These are phyloP conservation scores for Phytophthora pluvialis DNA, from an alignment of 352 stramenopile genomes.

Conservation along the genomic window DNA sequence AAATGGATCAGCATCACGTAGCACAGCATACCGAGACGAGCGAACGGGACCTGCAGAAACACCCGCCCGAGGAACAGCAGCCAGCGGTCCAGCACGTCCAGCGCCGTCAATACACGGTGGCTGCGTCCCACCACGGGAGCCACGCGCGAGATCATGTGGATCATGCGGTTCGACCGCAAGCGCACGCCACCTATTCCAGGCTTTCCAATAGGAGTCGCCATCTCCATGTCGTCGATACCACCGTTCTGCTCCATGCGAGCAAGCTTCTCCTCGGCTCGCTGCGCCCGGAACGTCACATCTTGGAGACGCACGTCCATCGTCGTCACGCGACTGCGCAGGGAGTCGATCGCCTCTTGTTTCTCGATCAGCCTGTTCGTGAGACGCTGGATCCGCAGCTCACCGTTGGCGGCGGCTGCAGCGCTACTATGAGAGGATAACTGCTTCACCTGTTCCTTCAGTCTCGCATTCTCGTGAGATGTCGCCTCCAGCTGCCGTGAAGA, in stretches of 20 bases:
- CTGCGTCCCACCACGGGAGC: conserved; percentile 78
- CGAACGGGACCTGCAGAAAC: conserved; percentile 78
- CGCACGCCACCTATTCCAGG: conserved; percentile 32
- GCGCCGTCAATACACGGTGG: conserved; percentile 60
- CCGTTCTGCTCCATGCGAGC: conserved; percentile 71
- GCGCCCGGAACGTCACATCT: conserved; percentile 51
- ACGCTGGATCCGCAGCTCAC: conserved; percentile 72
- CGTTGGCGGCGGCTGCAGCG: conserved; percentile 32
- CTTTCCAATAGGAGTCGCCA: conserved; percentile 57
- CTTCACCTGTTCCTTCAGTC: conserved; percentile 55
- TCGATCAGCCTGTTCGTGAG: conserved; percentile 84
- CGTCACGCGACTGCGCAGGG: conserved; percentile 64
- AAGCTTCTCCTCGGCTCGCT: conserved; percentile 66
- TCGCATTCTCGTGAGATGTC: conserved; percentile 46
- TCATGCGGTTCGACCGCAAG: conserved; percentile 68
- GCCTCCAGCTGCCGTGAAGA: conserved; percentile 46
- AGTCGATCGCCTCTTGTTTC: conserved; percentile 84
- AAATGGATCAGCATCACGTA: conserved; percentile 86
- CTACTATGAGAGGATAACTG: conserved; percentile 37
- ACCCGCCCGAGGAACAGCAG: conserved; percentile 80
- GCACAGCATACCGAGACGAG: conserved; percentile 71
- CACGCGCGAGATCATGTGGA: conserved; percentile 64
- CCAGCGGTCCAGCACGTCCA: conserved; percentile 78
- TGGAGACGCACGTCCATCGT: conserved; percentile 77
- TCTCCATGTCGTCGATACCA: conserved; percentile 71